These are phyloP conservation scores for Cymbidium sinense DNA, from an alignment of 106 monocot genomes.

Conservation along the genomic window DNA sequence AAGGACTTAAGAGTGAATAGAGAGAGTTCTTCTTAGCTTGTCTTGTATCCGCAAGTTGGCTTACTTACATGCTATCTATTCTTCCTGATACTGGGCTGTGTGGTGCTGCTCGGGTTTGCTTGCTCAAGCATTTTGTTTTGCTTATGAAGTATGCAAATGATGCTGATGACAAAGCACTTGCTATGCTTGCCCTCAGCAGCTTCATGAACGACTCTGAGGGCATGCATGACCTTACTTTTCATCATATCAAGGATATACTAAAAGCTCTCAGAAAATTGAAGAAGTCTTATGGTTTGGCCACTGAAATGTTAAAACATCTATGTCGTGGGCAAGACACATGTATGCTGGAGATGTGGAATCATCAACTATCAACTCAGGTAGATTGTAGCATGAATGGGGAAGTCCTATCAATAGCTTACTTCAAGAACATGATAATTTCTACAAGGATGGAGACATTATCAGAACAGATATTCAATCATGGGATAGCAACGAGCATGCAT, in stretches of 20 bases:
- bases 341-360: conserved; percentile 42
- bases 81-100: conserved; percentile 53
- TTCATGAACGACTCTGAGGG: conserved; percentile 55
- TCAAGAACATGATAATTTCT: conserved; percentile 34
- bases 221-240: conserved; percentile 29
- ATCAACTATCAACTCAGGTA: conserved; percentile 38
- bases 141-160: conserved; percentile 31
- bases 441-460: no score
- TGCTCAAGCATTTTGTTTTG: conserved; percentile 26
- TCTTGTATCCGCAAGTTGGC: no score
- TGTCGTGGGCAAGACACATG: conserved; percentile 48
- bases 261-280: no score
- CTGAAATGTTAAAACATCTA: no score
- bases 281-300: no score
- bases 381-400: conserved; percentile 51
- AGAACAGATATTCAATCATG: no score
- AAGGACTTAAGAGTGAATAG: conserved; percentile 33
- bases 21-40: conserved; percentile 30
- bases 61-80: conserved; percentile 47
- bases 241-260: no score
- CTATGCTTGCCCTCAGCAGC: no score
- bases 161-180: conserved; percentile 33
- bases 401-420: conserved; percentile 30
- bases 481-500: conserved; percentile 12
- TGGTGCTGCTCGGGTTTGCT: conserved; percentile 49